Conservation (phyloP, 2,329 filamentous ascomycete genomes). For the Pezicula rhizophila region DNA sequence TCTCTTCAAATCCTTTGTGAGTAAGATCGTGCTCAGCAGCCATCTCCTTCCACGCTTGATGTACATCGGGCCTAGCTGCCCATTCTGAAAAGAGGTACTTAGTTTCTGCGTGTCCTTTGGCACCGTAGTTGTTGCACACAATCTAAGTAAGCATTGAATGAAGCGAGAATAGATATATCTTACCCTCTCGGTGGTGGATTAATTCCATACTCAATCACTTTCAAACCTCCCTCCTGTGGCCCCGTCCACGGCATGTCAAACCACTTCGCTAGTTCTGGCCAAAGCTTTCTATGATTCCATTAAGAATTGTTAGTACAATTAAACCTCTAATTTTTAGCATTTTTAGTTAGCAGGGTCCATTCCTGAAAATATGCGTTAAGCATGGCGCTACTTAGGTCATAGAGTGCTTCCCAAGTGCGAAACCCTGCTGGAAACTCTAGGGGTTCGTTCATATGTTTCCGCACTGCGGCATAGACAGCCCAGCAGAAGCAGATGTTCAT, state of each 20-base stretch:
- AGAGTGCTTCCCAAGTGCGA: slow-evolving; percentile 36
- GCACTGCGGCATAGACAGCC: slow-evolving; percentile 43
- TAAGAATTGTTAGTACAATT: slow-evolving; percentile 40
- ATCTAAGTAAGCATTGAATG: no score
- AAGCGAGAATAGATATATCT: no score
- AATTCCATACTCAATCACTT: no score
- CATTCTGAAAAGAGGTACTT: slow-evolving; percentile 39
- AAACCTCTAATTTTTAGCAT: slow-evolving; percentile 39
- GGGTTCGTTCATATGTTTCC: slow-evolving; percentile 33
- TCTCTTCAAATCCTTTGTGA: background rate
- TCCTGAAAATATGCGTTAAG: slow-evolving; percentile 43
- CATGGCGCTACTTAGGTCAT: slow-evolving; percentile 36
- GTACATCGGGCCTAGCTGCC: slow-evolving; percentile 37
- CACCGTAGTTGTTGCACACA: no score
- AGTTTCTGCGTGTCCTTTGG: no score
- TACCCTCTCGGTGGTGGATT: no score
- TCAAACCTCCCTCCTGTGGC: slow-evolving; percentile 8
- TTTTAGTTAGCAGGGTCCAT: slow-evolving; percentile 40
- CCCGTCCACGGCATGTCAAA: slow-evolving; percentile 24
- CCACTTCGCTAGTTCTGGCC: slow-evolving; percentile 39
- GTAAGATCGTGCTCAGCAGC: slow-evolving; percentile 33
- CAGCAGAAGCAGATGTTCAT: slow-evolving; percentile 44
- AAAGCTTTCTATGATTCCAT: slow-evolving; percentile 42
- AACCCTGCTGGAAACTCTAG: slow-evolving; percentile 39
- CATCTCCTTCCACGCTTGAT: slow-evolving; percentile 39